These are phyloP conservation scores for Monosporascus sp. DNA, from an alignment of 2,329 filamentous ascomycete species.

Conservation along the genomic window DNA sequence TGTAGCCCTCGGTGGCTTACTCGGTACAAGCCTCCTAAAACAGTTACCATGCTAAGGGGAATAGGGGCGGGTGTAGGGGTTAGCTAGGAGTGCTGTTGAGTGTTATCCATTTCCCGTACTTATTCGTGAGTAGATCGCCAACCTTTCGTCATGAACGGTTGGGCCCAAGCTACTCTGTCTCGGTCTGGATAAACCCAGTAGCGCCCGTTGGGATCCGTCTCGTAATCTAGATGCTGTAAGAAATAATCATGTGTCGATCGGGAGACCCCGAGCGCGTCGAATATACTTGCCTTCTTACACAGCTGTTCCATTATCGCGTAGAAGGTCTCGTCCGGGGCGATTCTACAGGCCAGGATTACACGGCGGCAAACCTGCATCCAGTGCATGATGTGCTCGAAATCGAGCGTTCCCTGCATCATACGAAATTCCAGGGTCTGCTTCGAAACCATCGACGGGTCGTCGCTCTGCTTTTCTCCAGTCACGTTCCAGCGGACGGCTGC, in stretches of 20 bases:
- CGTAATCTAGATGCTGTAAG: not conserved
- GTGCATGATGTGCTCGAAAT: constrained; percentile 16
- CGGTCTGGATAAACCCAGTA: constrained; percentile 37
- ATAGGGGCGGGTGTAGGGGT: too few relatives aligned
- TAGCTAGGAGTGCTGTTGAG: too few relatives aligned
- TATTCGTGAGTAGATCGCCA: constrained; percentile 6
- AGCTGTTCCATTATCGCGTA: not conserved
- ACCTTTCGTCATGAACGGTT: constrained; percentile 16
- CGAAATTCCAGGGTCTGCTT: constrained; percentile 16
- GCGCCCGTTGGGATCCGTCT: not conserved
- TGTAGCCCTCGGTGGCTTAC: too few relatives aligned
- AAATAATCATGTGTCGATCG: not conserved
- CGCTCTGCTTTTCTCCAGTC: not conserved
- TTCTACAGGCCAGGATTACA: constrained; percentile 17
- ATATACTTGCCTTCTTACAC: not conserved
- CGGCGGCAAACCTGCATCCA: constrained; percentile 12
- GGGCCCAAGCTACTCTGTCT: constrained; percentile 14
- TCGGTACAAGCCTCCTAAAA: too few relatives aligned
- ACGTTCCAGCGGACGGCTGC: constrained; percentile 4
- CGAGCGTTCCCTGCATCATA: constrained; percentile 17
- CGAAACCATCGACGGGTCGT: rapidly evolving
- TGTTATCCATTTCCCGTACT: too few relatives aligned
- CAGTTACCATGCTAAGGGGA: too few relatives aligned
- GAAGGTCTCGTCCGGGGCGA: constrained; percentile 30
- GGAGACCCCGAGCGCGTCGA: not conserved